A percentile compares a stretch with the other conserved stretches of the same genome.
These are phyloP conservation scores for Paraurostyla sp. DNA, from an alignment of 73 alveolate species.

Conservation along the genomic window DNA sequence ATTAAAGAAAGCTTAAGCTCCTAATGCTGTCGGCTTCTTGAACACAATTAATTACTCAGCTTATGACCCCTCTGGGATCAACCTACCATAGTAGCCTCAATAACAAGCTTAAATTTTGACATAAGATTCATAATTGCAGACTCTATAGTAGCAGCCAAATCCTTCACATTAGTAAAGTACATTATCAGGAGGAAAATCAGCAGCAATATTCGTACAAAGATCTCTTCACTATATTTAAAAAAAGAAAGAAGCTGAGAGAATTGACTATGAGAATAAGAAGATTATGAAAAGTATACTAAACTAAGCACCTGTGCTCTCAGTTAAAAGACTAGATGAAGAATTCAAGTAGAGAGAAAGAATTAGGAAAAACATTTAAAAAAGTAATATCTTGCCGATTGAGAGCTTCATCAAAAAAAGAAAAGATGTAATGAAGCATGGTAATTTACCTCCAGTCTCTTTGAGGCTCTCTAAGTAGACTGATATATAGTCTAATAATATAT, in stretches of 20 bases:
- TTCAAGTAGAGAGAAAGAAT: not conserved
- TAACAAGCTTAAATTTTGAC: no score
- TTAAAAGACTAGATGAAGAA: conserved; percentile 15
- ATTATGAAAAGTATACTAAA: conserved; percentile 1
- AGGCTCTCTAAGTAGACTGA: not conserved
- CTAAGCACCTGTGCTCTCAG: not conserved
- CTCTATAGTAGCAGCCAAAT: no score
- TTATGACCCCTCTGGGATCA: no score
- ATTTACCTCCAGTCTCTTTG: conserved; percentile 15
- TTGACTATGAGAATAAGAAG: conserved; percentile 35
- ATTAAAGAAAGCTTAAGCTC: not conserved
- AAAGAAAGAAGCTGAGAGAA: conserved; percentile 50
- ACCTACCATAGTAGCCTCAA: no score
- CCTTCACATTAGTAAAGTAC: not conserved
- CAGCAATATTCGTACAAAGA: conserved; percentile 4
- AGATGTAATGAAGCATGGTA: not conserved
- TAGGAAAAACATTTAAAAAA: not conserved
- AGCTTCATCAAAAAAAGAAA: conserved; percentile 20
- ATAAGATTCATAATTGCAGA: no score
- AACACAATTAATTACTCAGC: no score
- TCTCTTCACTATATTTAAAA: conserved; percentile 11
- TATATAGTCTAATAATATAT: no score
- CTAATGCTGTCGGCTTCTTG: no score
- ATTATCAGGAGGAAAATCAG: not conserved
- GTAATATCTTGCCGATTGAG: not conserved